These are phyloP conservation scores for Saccharomycopsis fibuligera DNA, from an alignment of 805 yeast species.

Conservation along the genomic window DNA sequence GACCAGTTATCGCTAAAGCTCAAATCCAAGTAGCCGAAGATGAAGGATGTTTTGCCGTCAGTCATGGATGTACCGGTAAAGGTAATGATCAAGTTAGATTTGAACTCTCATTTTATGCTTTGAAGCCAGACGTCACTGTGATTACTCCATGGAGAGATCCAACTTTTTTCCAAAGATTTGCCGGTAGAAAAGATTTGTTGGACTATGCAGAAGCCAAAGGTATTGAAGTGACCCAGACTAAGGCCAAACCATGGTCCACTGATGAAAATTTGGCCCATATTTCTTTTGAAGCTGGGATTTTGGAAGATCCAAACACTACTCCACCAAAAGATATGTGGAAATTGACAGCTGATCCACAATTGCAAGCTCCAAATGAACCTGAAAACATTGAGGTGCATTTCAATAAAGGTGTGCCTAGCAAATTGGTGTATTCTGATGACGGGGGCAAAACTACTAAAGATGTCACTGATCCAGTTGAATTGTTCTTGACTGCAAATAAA, in stretches of 20 bases:
- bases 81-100: constrained; percentile 99
- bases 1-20: constrained; percentile 98
- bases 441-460: constrained; percentile 42
- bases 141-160: constrained; percentile 99
- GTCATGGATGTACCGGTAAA: constrained; percentile 99
- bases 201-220: constrained; percentile 89
- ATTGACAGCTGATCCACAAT: constrained; percentile 84
- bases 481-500: constrained; percentile 87
- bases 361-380: constrained; percentile 88
- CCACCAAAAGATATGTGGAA: constrained; percentile 99
- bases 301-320: constrained; percentile 97
- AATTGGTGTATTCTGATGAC: constrained; percentile 59
- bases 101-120: constrained; percentile 93
- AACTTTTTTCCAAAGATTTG: constrained; percentile 86
- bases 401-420: constrained; percentile 81
- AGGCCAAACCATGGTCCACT: constrained; percentile 99
- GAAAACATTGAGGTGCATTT: constrained; percentile 82
- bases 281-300: constrained; percentile 98
- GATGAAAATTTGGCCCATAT: constrained; percentile 99
- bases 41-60: constrained; percentile 97
- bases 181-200: constrained; percentile 94
- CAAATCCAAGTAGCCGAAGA: constrained; percentile 95
- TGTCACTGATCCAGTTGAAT: constrained; percentile 83
- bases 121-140: constrained; percentile 93
- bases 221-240: constrained; percentile 94